phyloP scores from a whole-genome alignment of 177 flowering plant genomes.

The Vitis hybrid region DNA sequence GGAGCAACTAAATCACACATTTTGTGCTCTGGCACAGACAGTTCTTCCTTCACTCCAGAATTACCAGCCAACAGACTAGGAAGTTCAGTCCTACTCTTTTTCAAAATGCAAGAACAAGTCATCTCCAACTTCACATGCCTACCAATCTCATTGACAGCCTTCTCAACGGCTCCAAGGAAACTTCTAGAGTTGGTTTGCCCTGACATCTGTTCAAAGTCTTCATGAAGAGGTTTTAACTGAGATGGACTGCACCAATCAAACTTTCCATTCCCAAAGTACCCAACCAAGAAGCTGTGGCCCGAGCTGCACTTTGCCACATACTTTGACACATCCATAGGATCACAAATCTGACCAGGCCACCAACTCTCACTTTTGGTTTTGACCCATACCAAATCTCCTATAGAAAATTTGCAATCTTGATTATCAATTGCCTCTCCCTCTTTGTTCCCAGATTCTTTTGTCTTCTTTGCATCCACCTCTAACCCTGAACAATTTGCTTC shows the following conservation, averaged over 20 bases:
- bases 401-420: slow-evolving; percentile 20
- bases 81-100: slow-evolving; percentile 13
- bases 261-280: slow-evolving; percentile 47
- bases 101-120: slow-evolving; percentile 52
- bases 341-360: slow-evolving; percentile 65
- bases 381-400: slow-evolving; percentile 69
- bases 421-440: slow-evolving; percentile 11
- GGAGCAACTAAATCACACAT: slow-evolving; percentile 26
- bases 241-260: slow-evolving; percentile 53
- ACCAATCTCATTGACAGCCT: slow-evolving; percentile 53
- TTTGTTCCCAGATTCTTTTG: slow-evolving; percentile 2
- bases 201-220: slow-evolving; percentile 40
- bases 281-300: slow-evolving; percentile 36
- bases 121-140: slow-evolving; percentile 42
- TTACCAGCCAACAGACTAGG: slow-evolving; percentile 15
- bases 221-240: slow-evolving; percentile 54
- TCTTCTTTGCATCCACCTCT: neutral
- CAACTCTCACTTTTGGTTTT: slow-evolving; percentile 47
- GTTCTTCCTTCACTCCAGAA: slow-evolving; percentile 25
- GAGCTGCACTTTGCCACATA: slow-evolving; percentile 27
- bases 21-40: slow-evolving; percentile 13
- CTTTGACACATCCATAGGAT: slow-evolving; percentile 41
- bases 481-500: neutral
- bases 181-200: slow-evolving; percentile 40
- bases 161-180: slow-evolving; percentile 59